Percentiles rank a stretch among this genome's conserved stretches.
These are phyloP conservation scores for Blastomyces gilchristii DNA, from an alignment of 2,329 filamentous ascomycete genomes.

Conservation along the genomic window DNA sequence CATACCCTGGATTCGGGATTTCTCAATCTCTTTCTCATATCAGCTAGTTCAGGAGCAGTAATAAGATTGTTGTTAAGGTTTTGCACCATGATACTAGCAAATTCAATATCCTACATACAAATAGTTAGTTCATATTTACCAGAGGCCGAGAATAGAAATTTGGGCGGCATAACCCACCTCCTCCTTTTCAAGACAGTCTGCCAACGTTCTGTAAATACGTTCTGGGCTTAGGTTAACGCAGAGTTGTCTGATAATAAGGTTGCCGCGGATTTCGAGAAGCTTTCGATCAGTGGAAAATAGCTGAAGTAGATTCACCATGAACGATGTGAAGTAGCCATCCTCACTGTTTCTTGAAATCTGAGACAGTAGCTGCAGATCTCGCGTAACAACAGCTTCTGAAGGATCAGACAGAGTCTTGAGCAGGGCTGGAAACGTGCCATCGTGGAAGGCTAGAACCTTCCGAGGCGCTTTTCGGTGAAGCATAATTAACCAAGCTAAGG, in stretches of 20 bases:
- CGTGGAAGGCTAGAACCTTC: constrained; percentile 90
- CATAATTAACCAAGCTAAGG: constrained; percentile 95
- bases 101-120: constrained; percentile 64
- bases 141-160: neutral
- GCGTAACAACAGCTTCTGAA: constrained; percentile 88
- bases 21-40: constrained; percentile 76
- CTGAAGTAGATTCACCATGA: constrained; percentile 94
- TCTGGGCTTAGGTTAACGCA: constrained; percentile 89
- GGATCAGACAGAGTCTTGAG: constrained; percentile 95
- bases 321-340: constrained; percentile 93
- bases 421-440: constrained; percentile 90
- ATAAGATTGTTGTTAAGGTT: constrained; percentile 99
- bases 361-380: constrained; percentile 83
- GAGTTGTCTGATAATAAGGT: constrained; percentile 90
- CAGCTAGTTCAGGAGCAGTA: constrained; percentile 85
- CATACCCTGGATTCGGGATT: constrained; percentile 76
- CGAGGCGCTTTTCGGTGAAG: constrained; percentile 87
- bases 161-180: constrained; percentile 41
- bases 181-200: constrained; percentile 93
- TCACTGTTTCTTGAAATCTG: constrained; percentile 96
- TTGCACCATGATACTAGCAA: constrained; percentile 98
- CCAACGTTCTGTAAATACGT: constrained; percentile 87
- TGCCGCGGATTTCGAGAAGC: constrained; percentile 82
- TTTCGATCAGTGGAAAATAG: constrained; percentile 91
- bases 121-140: constrained; percentile 10